phyloP scores from a whole-genome alignment of 495 filamentous ascomycete genomes.

The Alectoria sarmentosa region DNA sequence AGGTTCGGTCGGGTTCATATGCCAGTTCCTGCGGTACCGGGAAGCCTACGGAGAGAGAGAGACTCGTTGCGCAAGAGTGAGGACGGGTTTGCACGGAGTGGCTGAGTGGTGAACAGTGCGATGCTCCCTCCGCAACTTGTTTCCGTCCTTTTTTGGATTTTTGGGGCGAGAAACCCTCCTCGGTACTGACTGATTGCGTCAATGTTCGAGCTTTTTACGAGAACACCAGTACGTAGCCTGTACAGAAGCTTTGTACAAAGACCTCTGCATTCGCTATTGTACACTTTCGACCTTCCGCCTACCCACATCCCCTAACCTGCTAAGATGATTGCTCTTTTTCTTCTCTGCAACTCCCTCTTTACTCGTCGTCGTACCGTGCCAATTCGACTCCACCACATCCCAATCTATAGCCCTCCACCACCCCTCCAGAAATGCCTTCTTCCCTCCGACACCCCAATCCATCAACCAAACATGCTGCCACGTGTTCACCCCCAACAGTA shows the following conservation, averaged over 20 bases:
- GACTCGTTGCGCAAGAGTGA: too few relatives aligned
- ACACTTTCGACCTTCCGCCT: background rate
- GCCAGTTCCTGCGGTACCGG: too few relatives aligned
- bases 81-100: too few relatives aligned
- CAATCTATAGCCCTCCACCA: slow-evolving; percentile 92
- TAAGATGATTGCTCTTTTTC: background rate
- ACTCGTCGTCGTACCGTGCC: background rate
- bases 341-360: background rate
- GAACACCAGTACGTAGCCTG: background rate
- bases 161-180: background rate
- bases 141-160: background rate
- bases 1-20: too few relatives aligned
- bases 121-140: background rate
- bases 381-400: slow-evolving; percentile 49
- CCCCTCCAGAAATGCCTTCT: slow-evolving; percentile 62
- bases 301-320: background rate
- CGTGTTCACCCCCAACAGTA: slow-evolving; percentile 84
- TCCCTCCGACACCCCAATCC: slow-evolving; percentile 77
- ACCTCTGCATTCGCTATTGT: background rate
- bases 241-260: background rate
- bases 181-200: background rate
- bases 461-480: slow-evolving; percentile 93
- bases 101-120: background rate
- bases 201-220: too few relatives aligned
- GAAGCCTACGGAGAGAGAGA: too few relatives aligned